A percentile compares a stretch with the other conserved stretches of the same genome.
Evolutionary conservation across 768 basidiomycete species (phyloP).

Genomic region (Rhodotorula kratochvilovae): DNA sequence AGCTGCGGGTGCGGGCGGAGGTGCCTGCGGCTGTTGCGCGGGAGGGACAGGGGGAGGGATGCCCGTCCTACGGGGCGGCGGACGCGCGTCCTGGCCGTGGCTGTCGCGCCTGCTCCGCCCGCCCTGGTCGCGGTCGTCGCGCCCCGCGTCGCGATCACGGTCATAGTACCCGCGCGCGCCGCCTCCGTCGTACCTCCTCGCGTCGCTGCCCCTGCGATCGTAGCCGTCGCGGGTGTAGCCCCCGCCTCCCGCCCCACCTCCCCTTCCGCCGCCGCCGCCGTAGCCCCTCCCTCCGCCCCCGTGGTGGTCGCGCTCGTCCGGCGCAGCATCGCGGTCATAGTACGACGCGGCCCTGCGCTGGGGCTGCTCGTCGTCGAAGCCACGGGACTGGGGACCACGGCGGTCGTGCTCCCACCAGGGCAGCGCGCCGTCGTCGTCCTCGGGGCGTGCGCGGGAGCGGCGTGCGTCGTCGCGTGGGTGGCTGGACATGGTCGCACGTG

Average conservation of each 20-base stretch:
- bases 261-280: no score
- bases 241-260: no score
- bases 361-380: background rate
- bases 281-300: background rate
- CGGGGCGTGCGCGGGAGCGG: background rate
- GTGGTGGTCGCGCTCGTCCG: background rate
- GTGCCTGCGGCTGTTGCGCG: background rate
- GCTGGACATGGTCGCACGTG: no score
- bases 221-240: background rate
- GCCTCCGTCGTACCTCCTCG: background rate
- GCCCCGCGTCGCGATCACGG: background rate
- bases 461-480: no score
- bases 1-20: background rate
- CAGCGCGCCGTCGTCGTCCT: conserved; percentile 10
- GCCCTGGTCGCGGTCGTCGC: background rate
- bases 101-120: background rate
- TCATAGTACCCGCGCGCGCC: background rate
- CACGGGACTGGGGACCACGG: background rate
- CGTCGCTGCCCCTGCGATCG: background rate
- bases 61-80: background rate
- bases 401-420: conserved; percentile 37
- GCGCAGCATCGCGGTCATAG: background rate
- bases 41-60: background rate
- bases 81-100: background rate
- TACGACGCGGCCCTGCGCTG: no score